phyloP scores from a whole-genome alignment of 768 basidiomycete species.

The Auriscalpium microsporum region DNA sequence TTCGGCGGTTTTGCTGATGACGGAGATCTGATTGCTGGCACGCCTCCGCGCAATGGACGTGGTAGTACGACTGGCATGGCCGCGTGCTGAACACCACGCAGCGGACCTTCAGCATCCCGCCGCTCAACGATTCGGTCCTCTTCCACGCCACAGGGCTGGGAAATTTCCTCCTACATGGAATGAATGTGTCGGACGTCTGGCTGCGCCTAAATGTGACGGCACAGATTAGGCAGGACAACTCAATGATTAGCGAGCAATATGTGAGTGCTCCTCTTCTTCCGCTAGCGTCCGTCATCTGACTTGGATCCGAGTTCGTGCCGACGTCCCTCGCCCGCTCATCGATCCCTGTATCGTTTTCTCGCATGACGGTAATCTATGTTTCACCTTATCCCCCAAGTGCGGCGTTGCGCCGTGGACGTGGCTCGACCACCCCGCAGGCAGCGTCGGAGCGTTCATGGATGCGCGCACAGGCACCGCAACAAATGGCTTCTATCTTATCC shows the following conservation, averaged over 20 bases:
- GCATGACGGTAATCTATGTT: slow-evolving; percentile 28
- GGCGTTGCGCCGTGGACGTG: slow-evolving; percentile 53
- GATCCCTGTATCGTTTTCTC: slow-evolving; percentile 40
- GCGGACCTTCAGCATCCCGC: slow-evolving; percentile 34
- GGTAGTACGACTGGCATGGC: slow-evolving; percentile 55
- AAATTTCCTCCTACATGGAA: slow-evolving; percentile 37
- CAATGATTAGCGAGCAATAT: slow-evolving; percentile 41
- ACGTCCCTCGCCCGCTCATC: slow-evolving; percentile 39
- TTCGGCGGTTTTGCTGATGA: too few relatives aligned
- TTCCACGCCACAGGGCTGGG: slow-evolving; percentile 32
- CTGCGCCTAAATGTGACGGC: slow-evolving; percentile 44
- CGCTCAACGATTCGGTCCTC: slow-evolving; percentile 42
- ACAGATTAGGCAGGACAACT: slow-evolving; percentile 26
- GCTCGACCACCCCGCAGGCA: slow-evolving; percentile 50
- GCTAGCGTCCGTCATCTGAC: neutral
- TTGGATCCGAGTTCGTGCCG: slow-evolving; percentile 36
- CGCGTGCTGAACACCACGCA: slow-evolving; percentile 29
- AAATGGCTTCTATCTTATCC: slow-evolving; percentile 50
- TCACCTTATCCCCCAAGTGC: slow-evolving; percentile 43
- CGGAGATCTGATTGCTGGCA: slow-evolving; percentile 42
- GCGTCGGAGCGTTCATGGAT: slow-evolving; percentile 45
- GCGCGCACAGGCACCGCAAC: slow-evolving; percentile 29
- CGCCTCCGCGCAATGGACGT: slow-evolving; percentile 42
- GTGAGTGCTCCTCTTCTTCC: slow-evolving; percentile 25
- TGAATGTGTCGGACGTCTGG: slow-evolving; percentile 38